Base-by-base conservation (phyloP, 257 asterid genomes). In the Solanum virginianum region DNA sequence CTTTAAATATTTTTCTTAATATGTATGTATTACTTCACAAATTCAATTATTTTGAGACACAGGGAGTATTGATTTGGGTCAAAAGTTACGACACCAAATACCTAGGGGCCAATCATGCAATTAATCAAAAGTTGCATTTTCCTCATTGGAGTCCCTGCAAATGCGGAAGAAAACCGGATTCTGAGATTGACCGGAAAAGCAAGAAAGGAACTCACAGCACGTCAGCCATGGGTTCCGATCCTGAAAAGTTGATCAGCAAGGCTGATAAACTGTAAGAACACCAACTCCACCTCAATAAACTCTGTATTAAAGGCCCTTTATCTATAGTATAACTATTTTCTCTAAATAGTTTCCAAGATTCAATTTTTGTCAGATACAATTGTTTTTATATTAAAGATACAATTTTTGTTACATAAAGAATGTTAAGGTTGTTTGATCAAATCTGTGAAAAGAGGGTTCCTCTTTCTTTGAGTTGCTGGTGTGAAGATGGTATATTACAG, bases 261-360 rank as follows among this genome's bases (percentile, higher is more conserved):
- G 99, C 99, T 70, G 99, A 96, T 90, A 96, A 96, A 87, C 89
- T 95, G 99, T 95, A 81, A 86, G 89, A 57, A 54, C 71, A 20
- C 29, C 51, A 53, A 16, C 66, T 81, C 81, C 26, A 83, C 72
- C 39, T 74, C 43, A 3, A 72, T 62, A 2, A 29, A 18, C 62
- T 13, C 71, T 24, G 54, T 39, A 57, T 16, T n/a, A 63, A 11
- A 11, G 16, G 10, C 39, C 20, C 39, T 65, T 65, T 26, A 55
- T 68, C 10, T 22, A 3, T 47, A 36, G 41, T 36, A 36, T 29
- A 70, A 32, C 54, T 22, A 26, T 55, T 53, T 84, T 68, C 85
- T 60, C 60, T 10, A 53, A 45, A 45, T 57, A 29, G n/a, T 20
- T 32, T 59, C 59, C 54, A 18, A 15, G 74, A 18, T 82, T 83